Percentiles rank a stretch among this genome's conserved stretches.
phyloP scores from a whole-genome alignment of 2,329 filamentous ascomycete genomes.

The Ustulina deusta region DNA sequence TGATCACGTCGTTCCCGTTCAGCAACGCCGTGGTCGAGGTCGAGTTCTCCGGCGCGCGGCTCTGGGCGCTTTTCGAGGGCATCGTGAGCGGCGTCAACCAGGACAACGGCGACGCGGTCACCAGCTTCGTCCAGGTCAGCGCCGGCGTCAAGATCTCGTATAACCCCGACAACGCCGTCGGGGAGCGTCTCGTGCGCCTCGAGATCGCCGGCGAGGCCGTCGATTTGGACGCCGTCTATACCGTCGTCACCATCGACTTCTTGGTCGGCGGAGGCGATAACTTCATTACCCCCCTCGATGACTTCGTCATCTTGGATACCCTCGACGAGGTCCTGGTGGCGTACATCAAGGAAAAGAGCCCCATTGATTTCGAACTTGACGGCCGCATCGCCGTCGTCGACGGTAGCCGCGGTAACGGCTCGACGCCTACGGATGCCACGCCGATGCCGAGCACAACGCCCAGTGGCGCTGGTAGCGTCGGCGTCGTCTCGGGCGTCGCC shows the following conservation, averaged over 20 bases:
- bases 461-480: not conserved
- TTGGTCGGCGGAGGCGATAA: constrained; percentile 73
- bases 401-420: constrained; percentile 2
- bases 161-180: constrained; percentile 63
- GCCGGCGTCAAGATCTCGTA: constrained; percentile 67
- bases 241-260: constrained; percentile 72
- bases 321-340: constrained; percentile 62
- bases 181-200: constrained; percentile 65
- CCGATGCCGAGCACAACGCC: constrained; percentile 17
- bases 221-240: constrained; percentile 62
- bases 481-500: constrained; percentile 10
- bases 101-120: constrained; percentile 64
- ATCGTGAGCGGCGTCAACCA: constrained; percentile 67
- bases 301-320: constrained; percentile 60
- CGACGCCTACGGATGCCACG: constrained; percentile 27
- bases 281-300: constrained; percentile 58
- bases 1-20: constrained; percentile 74
- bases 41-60: constrained; percentile 61
- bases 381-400: constrained; percentile 56
- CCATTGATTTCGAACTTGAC: constrained; percentile 63
- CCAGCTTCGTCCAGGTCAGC: constrained; percentile 72
- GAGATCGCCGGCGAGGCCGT: constrained; percentile 63
- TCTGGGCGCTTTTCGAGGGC: constrained; percentile 71
- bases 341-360: constrained; percentile 63
- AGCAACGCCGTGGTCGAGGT: constrained; percentile 73